Conservation (phyloP, 2,329 filamentous ascomycete species). For the Lecanicillium sp. region DNA sequence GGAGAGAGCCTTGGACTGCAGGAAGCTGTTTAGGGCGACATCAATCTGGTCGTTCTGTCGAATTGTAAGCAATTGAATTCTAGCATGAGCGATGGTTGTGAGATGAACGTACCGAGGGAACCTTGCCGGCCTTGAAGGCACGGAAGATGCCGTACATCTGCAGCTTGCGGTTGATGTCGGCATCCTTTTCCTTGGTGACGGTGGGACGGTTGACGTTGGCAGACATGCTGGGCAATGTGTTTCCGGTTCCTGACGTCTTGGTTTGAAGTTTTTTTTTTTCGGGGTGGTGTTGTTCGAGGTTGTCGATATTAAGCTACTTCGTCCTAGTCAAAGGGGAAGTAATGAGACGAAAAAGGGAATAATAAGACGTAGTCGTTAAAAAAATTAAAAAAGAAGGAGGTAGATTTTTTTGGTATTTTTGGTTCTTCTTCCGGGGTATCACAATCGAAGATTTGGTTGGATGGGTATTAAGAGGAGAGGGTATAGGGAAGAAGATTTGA, state of each 20-base stretch:
- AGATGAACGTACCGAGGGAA: slow-evolving; percentile 65
- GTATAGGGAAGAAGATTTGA: slow-evolving; percentile 5
- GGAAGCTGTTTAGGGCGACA: slow-evolving; percentile 82
- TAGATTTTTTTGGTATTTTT: background rate
- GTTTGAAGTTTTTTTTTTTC: background rate
- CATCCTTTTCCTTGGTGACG: slow-evolving; percentile 70
- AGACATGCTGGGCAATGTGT: slow-evolving; percentile 15
- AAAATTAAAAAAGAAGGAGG: slow-evolving; percentile 5
- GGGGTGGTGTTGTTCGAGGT: background rate
- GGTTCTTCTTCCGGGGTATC: slow-evolving; percentile 13
- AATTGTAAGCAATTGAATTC: slow-evolving; percentile 13
- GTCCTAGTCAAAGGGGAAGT: slow-evolving; percentile 7
- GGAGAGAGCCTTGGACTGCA: slow-evolving; percentile 63
- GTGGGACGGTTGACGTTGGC: slow-evolving; percentile 65
- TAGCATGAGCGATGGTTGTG: slow-evolving; percentile 9
- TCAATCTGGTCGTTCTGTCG: slow-evolving; percentile 88
- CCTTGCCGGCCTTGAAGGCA: slow-evolving; percentile 85
- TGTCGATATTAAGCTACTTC: slow-evolving; percentile 2
- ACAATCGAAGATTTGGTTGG: slow-evolving; percentile 7
- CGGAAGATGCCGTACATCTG: slow-evolving; percentile 85
- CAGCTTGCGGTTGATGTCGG: slow-evolving; percentile 86
- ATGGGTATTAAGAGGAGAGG: slow-evolving; percentile 10
- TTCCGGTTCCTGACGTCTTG: background rate
- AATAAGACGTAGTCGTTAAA: background rate
- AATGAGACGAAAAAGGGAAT: background rate